phyloP scores from a whole-genome alignment of 129 eudicot genomes.

The Tagetes erecta region DNA sequence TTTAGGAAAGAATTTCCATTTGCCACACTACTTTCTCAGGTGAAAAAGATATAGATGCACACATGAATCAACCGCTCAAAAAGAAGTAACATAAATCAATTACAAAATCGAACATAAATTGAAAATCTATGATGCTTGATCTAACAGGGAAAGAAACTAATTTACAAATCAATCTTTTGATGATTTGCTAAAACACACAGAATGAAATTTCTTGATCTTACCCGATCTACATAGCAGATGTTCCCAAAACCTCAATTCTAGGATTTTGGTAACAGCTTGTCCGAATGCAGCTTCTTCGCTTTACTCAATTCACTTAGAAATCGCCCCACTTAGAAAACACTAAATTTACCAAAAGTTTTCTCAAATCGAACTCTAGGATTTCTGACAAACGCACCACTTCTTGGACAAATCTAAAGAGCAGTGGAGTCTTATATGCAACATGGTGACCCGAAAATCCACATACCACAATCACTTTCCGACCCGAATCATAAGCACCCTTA shows the following conservation, averaged over 20 bases:
- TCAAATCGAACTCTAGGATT: too few species aligned
- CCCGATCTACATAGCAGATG: not conserved
- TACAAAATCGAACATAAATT: constrained; percentile 6
- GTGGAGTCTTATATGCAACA: not conserved
- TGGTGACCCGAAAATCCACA: constrained; percentile 7
- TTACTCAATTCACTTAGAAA: not conserved
- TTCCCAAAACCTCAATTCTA: constrained; percentile 6
- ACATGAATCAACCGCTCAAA: too few species aligned
- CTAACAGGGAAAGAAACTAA: not conserved
- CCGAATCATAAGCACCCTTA: constrained; percentile 11
- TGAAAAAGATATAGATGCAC: not conserved
- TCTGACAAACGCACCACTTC: too few species aligned
- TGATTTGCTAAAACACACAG: not conserved
- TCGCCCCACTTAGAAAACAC: not conserved
- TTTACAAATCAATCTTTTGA: not conserved
- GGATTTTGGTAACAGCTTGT: not conserved
- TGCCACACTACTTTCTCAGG: not conserved
- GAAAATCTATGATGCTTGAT: constrained; percentile 14
- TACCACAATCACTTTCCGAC: not conserved
- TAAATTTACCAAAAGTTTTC: too few species aligned
- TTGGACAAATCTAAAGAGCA: not conserved
- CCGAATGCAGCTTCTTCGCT: constrained; percentile 13
- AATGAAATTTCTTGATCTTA: not conserved
- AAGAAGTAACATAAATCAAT: not conserved
- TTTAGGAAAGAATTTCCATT: constrained; percentile 8